These are phyloP conservation scores for Tetratostichococcus sp. DNA, from an alignment of 139 green algal species.

Conservation along the genomic window DNA sequence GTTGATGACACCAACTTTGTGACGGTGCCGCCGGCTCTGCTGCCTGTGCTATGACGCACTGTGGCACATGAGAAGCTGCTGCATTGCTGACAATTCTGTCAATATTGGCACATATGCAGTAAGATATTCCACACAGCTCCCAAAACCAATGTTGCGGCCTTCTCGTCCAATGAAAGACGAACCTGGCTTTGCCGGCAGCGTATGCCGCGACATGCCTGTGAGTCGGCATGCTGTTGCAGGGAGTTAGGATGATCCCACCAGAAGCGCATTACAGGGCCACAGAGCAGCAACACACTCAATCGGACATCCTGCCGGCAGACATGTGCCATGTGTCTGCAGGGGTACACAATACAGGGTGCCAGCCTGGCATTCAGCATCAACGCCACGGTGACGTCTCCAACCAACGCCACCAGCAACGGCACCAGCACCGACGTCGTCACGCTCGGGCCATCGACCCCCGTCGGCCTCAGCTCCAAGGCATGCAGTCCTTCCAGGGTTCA, in stretches of 20 bases:
- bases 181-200: too few relatives aligned
- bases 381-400: constrained; percentile 25
- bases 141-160: too few relatives aligned
- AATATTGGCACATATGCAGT: too few relatives aligned
- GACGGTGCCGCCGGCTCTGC: constrained; percentile 38
- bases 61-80: too few relatives aligned
- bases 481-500: not conserved
- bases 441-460: constrained; percentile 50
- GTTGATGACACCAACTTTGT: constrained; percentile 31
- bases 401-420: not conserved
- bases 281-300: too few relatives aligned
- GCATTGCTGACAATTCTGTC: too few relatives aligned
- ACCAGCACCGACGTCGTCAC: constrained; percentile 32
- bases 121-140: too few relatives aligned
- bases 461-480: constrained; percentile 21
- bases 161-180: too few relatives aligned
- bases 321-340: constrained; percentile 25
- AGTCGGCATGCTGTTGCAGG: too few relatives aligned
- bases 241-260: too few relatives aligned
- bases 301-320: not conserved
- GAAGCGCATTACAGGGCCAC: too few relatives aligned
- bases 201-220: too few relatives aligned
- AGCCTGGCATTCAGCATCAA: constrained; percentile 61
- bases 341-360: constrained; percentile 52
- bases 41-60: constrained; percentile 64